A percentile compares a stretch with the other conserved stretches of the same genome.
Conservation (phyloP, 2,329 filamentous ascomycete species). For the Fonsecaea erecta region DNA sequence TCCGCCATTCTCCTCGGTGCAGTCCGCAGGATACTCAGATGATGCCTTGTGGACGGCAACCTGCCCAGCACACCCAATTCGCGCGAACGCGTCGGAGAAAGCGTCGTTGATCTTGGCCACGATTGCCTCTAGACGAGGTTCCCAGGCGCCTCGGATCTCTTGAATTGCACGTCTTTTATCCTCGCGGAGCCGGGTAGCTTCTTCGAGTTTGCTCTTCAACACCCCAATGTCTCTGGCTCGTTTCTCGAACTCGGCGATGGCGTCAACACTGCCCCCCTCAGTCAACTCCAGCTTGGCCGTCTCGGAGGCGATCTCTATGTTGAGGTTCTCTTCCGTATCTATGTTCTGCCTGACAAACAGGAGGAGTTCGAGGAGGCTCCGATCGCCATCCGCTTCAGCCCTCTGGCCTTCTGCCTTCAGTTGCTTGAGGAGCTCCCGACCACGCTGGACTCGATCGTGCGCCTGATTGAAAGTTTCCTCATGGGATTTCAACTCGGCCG, state of each 20-base stretch:
- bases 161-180: conserved; percentile 63
- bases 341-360: conserved; percentile 46
- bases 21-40: conserved; percentile 42
- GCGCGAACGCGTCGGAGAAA: conserved; percentile 89
- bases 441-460: conserved; percentile 29
- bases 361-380: conserved; percentile 24
- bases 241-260: conserved; percentile 77
- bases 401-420: conserved; percentile 41
- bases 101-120: conserved; percentile 83
- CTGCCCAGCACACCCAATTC: conserved; percentile 92
- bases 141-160: conserved; percentile 74
- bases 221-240: conserved; percentile 70
- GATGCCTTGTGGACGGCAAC: conserved; percentile 78
- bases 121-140: conserved; percentile 78
- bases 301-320: conserved; percentile 74
- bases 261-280: conserved; percentile 66
- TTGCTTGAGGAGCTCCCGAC: conserved; percentile 32
- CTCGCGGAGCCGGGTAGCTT: conserved; percentile 60
- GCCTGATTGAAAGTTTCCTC: conserved; percentile 21
- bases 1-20: conserved; percentile 35
- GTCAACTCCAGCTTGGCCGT: conserved; percentile 78
- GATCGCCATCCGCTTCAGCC: conserved; percentile 34
- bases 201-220: conserved; percentile 49
- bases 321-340: conserved; percentile 66
- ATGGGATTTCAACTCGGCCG: conserved; percentile 37